Conservation (phyloP, 2,329 filamentous ascomycete species). For the Orbilia brochopaga region DNA sequence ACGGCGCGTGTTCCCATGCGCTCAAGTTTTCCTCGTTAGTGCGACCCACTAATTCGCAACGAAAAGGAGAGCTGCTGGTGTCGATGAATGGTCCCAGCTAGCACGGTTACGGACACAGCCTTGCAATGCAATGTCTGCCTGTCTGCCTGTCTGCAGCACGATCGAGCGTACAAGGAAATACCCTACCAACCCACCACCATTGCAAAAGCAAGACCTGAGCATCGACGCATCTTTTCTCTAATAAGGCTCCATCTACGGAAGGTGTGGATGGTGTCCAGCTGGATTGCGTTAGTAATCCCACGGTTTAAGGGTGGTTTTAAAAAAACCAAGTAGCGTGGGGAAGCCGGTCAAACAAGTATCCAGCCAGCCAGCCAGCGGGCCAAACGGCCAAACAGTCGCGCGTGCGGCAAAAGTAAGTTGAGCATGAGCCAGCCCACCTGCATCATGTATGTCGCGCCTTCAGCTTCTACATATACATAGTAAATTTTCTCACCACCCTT, state of each 20-base stretch:
- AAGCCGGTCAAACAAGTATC: no score
- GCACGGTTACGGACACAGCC: background rate
- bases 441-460: no score
- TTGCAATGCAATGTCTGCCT: no score
- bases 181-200: background rate
- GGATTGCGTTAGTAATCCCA: background rate
- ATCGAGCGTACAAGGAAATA: conserved; percentile 1
- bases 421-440: no score
- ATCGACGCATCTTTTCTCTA: conserved; percentile 39
- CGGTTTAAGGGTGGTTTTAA: background rate
- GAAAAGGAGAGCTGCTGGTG: background rate
- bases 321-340: background rate
- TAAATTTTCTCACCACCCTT: no score
- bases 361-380: no score
- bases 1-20: background rate
- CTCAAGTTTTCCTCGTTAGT: background rate
- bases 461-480: no score
- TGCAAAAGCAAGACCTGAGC: background rate
- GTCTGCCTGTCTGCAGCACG: no score
- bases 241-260: conserved; percentile 45
- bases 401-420: no score
- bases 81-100: no score
- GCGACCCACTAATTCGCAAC: conserved; percentile 7
- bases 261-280: conserved; percentile 11
- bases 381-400: no score